Percentiles rank a stretch among this genome's conserved stretches.
Evolutionary conservation across 1,284 basidiomycete genomes (phyloP).

Genomic region (Papiliotrema fonsecae): DNA sequence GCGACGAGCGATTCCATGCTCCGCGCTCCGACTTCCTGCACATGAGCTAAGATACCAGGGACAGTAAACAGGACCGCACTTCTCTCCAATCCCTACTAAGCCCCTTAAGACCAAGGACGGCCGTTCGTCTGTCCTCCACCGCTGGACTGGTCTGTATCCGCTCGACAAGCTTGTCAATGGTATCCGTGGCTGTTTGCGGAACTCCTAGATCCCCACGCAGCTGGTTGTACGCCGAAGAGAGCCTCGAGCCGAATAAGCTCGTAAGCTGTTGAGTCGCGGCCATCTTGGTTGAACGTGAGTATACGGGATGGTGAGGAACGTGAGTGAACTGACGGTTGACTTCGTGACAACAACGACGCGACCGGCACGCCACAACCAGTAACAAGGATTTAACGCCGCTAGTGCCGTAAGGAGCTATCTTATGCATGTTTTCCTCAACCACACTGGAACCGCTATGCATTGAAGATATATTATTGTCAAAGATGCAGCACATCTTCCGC

Average conservation of each 20-base stretch:
- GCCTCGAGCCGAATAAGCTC: conserved; percentile 38
- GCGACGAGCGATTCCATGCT: conserved; percentile 72
- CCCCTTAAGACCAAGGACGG: conserved; percentile 87
- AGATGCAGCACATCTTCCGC: too few relatives aligned
- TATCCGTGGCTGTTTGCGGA: conserved; percentile 74
- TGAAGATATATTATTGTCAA: too few relatives aligned
- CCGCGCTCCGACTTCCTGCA: conserved; percentile 66
- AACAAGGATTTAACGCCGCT: too few relatives aligned
- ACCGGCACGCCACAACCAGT: too few relatives aligned
- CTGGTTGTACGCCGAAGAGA: conserved; percentile 45
- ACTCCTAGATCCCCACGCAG: conserved; percentile 46
- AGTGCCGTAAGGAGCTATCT: too few relatives aligned
- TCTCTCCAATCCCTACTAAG: conserved; percentile 83
- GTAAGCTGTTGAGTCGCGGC: conserved; percentile 18
- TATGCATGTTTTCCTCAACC: too few relatives aligned
- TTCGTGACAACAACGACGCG: too few relatives aligned
- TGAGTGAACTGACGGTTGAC: background rate
- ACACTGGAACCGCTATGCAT: too few relatives aligned
- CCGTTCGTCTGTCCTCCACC: conserved; percentile 84
- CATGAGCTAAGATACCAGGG: background rate
- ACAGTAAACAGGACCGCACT: conserved; percentile 22
- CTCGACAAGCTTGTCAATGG: conserved; percentile 81
- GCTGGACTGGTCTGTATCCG: conserved; percentile 78
- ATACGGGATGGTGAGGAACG: background rate
- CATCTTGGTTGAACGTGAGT: background rate